Conservation (phyloP, 1,139 yeast genomes). For the Candida sp. region DNA sequence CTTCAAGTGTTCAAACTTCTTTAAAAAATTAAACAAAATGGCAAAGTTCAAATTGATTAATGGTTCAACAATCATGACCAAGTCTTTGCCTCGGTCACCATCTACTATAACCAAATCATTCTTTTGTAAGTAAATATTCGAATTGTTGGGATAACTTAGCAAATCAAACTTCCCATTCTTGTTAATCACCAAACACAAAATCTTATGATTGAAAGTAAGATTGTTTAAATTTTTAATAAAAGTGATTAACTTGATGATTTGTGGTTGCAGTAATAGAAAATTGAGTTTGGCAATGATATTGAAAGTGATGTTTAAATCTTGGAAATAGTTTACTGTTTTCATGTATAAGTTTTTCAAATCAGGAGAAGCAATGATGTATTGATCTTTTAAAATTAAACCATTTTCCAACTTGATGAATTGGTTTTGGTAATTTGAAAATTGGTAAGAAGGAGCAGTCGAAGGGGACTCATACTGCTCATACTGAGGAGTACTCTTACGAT, state of each 20-base stretch:
- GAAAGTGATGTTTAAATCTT: constrained; percentile 25
- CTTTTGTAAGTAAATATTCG: constrained; percentile 50
- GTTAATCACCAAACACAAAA: constrained; percentile 47
- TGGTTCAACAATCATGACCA: constrained; percentile 49
- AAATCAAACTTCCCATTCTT: constrained; percentile 58
- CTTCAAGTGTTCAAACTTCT: constrained; percentile 74
- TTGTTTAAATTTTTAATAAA: constrained; percentile 43
- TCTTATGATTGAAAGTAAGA: constrained; percentile 40
- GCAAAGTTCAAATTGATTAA: constrained; percentile 50
- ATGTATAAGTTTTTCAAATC: constrained; percentile 41
- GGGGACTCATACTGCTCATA: background rate
- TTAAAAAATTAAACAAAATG: constrained; percentile 72
- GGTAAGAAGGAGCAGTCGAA: background rate
- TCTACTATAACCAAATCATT: constrained; percentile 47
- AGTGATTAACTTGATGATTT: constrained; percentile 30
- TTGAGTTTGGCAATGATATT: constrained; percentile 37
- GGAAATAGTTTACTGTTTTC: constrained; percentile 49
- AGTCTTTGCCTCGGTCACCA: constrained; percentile 50
- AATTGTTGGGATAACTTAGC: constrained; percentile 38
- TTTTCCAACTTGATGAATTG: constrained; percentile 44
- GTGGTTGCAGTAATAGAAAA: constrained; percentile 23
- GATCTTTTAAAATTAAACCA: constrained; percentile 51
- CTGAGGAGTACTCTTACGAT: background rate
- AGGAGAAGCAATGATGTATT: constrained; percentile 51
- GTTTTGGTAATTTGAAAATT: background rate